Percentiles rank a stretch among this genome's conserved stretches.
Evolutionary conservation across 1,284 basidiomycete genomes (phyloP).

Genomic region (Cryptococcus floricola): DNA sequence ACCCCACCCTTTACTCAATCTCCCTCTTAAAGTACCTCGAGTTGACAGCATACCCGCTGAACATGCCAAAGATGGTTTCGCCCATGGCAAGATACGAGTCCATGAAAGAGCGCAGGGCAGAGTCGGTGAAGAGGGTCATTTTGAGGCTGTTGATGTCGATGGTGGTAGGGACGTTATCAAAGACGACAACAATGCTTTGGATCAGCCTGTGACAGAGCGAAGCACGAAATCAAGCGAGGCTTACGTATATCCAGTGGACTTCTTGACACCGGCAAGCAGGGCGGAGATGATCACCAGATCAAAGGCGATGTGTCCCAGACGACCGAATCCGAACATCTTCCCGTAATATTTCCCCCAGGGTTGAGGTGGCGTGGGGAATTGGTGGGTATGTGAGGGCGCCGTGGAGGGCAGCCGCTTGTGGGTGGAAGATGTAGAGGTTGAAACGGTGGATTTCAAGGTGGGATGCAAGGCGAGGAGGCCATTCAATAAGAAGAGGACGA

Average conservation of each 20-base stretch:
- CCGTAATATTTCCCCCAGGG: too few species aligned
- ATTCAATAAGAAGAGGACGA: too few species aligned
- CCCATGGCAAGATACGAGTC: slow-evolving; percentile 82
- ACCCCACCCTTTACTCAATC: slow-evolving; percentile 7
- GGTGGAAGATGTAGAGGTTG: too few species aligned
- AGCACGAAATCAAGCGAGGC: slow-evolving; percentile 42
- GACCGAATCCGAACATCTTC: slow-evolving; percentile 74
- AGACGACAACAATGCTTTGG: background rate
- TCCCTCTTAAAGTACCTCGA: slow-evolving; percentile 61
- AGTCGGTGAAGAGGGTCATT: slow-evolving; percentile 66
- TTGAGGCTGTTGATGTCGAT: slow-evolving; percentile 43
- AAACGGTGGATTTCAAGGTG: too few species aligned
- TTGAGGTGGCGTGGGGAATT: too few species aligned
- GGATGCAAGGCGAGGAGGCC: too few species aligned
- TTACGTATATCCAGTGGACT: slow-evolving; percentile 82
- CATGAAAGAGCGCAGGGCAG: slow-evolving; percentile 66
- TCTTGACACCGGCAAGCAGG: slow-evolving; percentile 83
- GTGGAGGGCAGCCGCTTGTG: too few species aligned
- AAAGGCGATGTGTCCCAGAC: slow-evolving; percentile 74
- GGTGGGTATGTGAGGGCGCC: too few species aligned
- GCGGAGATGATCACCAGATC: slow-evolving; percentile 88
- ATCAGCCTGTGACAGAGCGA: background rate
- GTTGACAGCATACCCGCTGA: slow-evolving; percentile 75
- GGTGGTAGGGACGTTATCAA: background rate
- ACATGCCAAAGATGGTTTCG: slow-evolving; percentile 80